Conservation (phyloP, 768 basidiomycete species). For the Cubamyces lactineus region DNA sequence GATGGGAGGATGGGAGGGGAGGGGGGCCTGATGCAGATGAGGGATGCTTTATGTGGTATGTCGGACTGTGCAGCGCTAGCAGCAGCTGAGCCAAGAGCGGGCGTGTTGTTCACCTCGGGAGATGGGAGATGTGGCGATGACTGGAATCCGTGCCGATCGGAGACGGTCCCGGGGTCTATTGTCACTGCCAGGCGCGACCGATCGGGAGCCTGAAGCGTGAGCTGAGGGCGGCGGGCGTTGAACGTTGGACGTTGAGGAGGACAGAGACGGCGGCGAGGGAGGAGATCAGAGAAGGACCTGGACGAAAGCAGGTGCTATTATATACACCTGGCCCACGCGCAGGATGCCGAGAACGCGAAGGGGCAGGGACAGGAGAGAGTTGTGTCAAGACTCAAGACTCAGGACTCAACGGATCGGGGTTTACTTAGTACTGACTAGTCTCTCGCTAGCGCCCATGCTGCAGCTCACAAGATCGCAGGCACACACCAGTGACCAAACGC, state of each 20-base stretch:
- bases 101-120: no score
- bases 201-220: background rate
- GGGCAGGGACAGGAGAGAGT: constrained; percentile 15
- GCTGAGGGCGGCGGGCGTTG: background rate
- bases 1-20: no score
- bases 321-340: background rate
- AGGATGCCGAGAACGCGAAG: constrained; percentile 4
- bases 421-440: no score
- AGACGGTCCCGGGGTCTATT: background rate
- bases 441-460: constrained; percentile 11
- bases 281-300: background rate
- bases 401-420: constrained; percentile 1
- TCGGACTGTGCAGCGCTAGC: no score
- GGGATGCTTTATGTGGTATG: no score
- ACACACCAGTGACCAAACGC: background rate
- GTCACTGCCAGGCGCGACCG: background rate
- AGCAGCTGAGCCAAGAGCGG: no score
- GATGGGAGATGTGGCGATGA: no score
- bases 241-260: background rate
- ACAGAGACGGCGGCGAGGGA: background rate
- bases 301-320: constrained; percentile 1
- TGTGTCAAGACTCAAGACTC: no score
- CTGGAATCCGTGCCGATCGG: constrained; percentile 1
- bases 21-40: no score
- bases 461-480: background rate